Conservation (phyloP, 345 rosid genomes). For the Litchi chinensis region DNA sequence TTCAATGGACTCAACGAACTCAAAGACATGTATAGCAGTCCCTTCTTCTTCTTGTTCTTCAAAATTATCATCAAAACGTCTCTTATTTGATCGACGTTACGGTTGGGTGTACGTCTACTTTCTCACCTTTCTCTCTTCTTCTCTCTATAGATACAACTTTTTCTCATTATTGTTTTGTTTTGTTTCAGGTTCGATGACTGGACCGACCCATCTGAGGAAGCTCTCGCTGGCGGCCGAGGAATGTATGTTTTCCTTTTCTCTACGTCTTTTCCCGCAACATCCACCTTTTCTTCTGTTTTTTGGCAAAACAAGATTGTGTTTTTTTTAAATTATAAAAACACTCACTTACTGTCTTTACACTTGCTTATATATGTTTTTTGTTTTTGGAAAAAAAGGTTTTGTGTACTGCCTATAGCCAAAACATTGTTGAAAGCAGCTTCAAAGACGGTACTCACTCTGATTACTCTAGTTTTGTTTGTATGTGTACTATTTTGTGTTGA, state of each 20-base stretch:
- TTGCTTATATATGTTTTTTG: background rate
- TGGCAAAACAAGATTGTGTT: background rate
- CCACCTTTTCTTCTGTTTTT: background rate
- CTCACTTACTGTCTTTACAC: background rate
- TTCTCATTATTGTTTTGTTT: background rate
- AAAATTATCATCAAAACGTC: slow-evolving; percentile 39
- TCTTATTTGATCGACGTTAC: slow-evolving; percentile 71
- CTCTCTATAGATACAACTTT: background rate
- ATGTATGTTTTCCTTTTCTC: slow-evolving; percentile 42
- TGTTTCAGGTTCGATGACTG: slow-evolving; percentile 56
- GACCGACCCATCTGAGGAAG: slow-evolving; percentile 76
- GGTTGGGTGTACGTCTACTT: slow-evolving; percentile 64
- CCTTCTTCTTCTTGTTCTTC: background rate
- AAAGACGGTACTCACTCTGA: slow-evolving; percentile 37
- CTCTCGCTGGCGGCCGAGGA: slow-evolving; percentile 75
- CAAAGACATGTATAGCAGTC: background rate
- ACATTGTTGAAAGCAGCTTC: slow-evolving; percentile 46
- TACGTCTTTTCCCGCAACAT: no score
- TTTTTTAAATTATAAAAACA: background rate
- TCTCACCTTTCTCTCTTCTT: background rate
- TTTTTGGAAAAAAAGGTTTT: slow-evolving; percentile 49
- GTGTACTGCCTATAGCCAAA: slow-evolving; percentile 57
- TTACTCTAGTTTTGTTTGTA: no score
- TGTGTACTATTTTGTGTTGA: background rate
- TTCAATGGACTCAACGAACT: background rate